Percentiles rank a stretch among this genome's conserved stretches.
These are phyloP conservation scores for Halophytophthora polymorphica DNA, from an alignment of 352 stramenopile genomes.

Conservation along the genomic window DNA sequence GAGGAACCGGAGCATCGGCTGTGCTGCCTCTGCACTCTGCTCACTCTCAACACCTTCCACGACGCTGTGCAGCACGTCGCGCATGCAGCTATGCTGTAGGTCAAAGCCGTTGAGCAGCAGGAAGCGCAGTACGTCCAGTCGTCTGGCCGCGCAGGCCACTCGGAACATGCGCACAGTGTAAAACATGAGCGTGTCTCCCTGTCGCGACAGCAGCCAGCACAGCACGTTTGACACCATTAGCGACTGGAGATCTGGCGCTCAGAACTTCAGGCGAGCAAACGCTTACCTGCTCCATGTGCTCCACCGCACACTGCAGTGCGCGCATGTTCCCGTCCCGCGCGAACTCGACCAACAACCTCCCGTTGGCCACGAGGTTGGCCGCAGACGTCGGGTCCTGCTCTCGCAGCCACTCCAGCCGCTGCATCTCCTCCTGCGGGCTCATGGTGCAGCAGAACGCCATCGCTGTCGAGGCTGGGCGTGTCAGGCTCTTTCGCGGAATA, in stretches of 20 bases:
- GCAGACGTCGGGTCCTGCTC: slow-evolving; percentile 46
- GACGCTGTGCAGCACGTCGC: slow-evolving; percentile 49
- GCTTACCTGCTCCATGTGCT: slow-evolving; percentile 46
- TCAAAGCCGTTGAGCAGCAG: slow-evolving; percentile 70
- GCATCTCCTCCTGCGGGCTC: slow-evolving; percentile 58
- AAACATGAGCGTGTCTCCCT: slow-evolving; percentile 57
- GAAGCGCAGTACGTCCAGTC: slow-evolving; percentile 59
- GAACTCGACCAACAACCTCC: slow-evolving; percentile 57
- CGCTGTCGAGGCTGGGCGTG: not conserved
- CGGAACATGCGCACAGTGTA: slow-evolving; percentile 71
- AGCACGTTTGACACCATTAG: not conserved
- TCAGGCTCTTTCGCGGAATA: not conserved
- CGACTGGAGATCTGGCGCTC: too few relatives aligned
- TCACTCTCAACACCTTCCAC: slow-evolving; percentile 33
- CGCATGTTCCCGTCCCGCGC: slow-evolving; percentile 41
- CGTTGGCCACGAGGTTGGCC: slow-evolving; percentile 55
- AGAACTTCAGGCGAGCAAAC: too few relatives aligned
- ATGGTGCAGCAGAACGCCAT: slow-evolving; percentile 45
- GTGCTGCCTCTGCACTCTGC: slow-evolving; percentile 32
- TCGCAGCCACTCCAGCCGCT: slow-evolving; percentile 45
- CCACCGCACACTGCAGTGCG: slow-evolving; percentile 41
- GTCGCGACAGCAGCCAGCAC: not conserved
- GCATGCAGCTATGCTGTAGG: slow-evolving; percentile 47
- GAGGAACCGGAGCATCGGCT: slow-evolving; percentile 59
- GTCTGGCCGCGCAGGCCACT: slow-evolving; percentile 35